Evolutionary conservation across 257 asterid species (phyloP).

Genomic region (Ligustrum vulgare): DNA sequence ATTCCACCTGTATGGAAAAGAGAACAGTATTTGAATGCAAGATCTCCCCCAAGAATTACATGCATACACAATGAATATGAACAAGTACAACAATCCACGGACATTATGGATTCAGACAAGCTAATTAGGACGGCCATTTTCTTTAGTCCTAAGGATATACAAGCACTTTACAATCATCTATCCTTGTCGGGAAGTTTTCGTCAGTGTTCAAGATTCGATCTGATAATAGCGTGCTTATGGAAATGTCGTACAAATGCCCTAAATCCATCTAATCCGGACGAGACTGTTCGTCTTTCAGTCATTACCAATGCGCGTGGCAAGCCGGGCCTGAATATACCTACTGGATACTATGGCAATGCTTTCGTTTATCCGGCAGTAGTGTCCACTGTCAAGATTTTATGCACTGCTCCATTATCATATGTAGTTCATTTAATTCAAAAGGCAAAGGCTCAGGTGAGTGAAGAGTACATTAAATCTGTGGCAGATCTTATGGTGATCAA

Average conservation of each 20-base stretch:
- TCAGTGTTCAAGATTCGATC: conserved; percentile 26
- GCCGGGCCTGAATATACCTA: conserved; percentile 27
- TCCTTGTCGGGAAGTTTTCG: neutral
- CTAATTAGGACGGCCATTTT: conserved; percentile 12
- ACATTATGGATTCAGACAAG: neutral
- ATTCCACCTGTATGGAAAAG: conserved; percentile 30
- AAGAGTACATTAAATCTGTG: conserved; percentile 36
- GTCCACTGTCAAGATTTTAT: conserved; percentile 25
- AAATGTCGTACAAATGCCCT: conserved; percentile 34
- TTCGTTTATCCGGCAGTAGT: conserved; percentile 34
- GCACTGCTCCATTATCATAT: conserved; percentile 29
- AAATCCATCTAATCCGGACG: conserved; percentile 26
- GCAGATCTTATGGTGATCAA: conserved; percentile 37
- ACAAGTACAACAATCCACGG: neutral
- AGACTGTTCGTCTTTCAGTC: conserved; percentile 29
- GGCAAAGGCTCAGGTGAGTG: conserved; percentile 25
- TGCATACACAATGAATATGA: conserved; percentile 20
- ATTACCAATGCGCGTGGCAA: conserved; percentile 28
- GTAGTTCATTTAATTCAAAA: conserved; percentile 31
- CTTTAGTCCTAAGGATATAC: conserved; percentile 16
- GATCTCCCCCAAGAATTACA: conserved; percentile 22
- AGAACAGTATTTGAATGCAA: conserved; percentile 17
- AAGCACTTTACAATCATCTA: neutral
- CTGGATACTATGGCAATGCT: conserved; percentile 42
- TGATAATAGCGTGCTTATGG: conserved; percentile 37